Evolutionary conservation across 139 green algal genomes (phyloP), one percentile per base, ranked within the genome.

Genomic region (Haematococcus lacustris): DNA sequence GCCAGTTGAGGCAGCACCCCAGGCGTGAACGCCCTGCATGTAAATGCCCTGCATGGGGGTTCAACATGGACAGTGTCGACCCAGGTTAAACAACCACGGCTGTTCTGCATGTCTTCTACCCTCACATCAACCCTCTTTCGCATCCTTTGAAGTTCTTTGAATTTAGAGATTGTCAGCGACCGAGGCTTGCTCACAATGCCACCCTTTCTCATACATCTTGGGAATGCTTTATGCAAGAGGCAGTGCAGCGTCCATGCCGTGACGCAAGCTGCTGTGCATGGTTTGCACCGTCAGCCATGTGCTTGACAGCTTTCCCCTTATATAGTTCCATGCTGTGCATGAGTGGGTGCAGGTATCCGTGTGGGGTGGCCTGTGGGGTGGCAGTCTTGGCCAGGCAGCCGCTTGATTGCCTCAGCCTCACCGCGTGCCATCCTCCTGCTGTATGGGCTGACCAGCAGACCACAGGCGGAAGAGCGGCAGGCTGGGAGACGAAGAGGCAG

Each of bases 381-480:
- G 9, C 43, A 53, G 9, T 28, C 43, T 9, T 53, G 9, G 43
- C 43, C 9, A 9, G 9, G 17, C 9, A 53, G 43, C 43, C 9
- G 43, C 9, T 53, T 9, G 43, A 9, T 9, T 17, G 9, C 43
- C 33, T 21, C 26, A 9, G 53, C 53, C 13, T 30, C 33, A 59
- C 40, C 68, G 62, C 60, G 43, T 68, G 26, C 39, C 70, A 60
- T 74, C 78, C 61, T 77, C 47, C 41, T 82, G 71, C 33, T 51
- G 47, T 26, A 74, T 38, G 21, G 77, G 77, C 71, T 79, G 61
- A 74, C 71, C 78, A 5, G 83, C 65, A 3, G 77, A 81, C 90
- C 91, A 98, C 6, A 97, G 39, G 28, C 76, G 78, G 69, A 91
- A 97, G 67, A 57, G 40, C 1, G 66, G n/a, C n/a, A n/a, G n/a